Percentiles rank a stretch among this genome's conserved stretches.
Evolutionary conservation across 805 yeast species (phyloP).

Genomic region (Myxozyma udenii): DNA sequence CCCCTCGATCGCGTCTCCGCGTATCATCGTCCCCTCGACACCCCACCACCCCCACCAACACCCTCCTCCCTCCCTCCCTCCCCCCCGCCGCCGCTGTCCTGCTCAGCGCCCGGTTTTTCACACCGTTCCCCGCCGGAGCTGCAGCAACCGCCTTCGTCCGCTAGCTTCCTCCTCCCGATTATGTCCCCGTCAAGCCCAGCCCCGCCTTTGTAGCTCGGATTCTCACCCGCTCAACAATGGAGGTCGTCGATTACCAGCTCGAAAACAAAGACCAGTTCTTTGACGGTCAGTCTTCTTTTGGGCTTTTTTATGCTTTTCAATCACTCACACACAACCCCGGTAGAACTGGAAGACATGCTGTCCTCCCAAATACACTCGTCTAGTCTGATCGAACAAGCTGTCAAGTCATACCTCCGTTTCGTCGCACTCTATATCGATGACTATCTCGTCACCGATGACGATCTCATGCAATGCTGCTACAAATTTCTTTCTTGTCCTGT

Average conservation of each 20-base stretch:
- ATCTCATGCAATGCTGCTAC: conserved; percentile 47
- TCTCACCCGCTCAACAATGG: conserved; percentile 33
- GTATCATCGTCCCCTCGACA: too few relatives aligned
- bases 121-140: too few relatives aligned
- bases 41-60: background rate
- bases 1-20: too few relatives aligned
- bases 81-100: too few relatives aligned
- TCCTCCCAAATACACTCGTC: conserved; percentile 46
- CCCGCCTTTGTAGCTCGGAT: too few relatives aligned
- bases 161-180: too few relatives aligned
- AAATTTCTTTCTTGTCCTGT: conserved; percentile 48
- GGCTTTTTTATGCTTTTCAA: conserved; percentile 39
- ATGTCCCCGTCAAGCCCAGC: too few relatives aligned
- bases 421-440: conserved; percentile 34
- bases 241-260: conserved; percentile 34
- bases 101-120: too few relatives aligned
- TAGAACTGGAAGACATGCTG: conserved; percentile 54
- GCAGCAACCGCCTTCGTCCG: too few relatives aligned
- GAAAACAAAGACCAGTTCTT: conserved; percentile 37
- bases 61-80: background rate
- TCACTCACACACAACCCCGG: conserved; percentile 45
- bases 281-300: conserved; percentile 29
- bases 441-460: conserved; percentile 36
- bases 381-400: conserved; percentile 33
- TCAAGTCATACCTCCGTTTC: conserved; percentile 33